Base-by-base conservation (phyloP, 192 early-diverging fungal species). In the Linnemannia schmuckeri region DNA sequence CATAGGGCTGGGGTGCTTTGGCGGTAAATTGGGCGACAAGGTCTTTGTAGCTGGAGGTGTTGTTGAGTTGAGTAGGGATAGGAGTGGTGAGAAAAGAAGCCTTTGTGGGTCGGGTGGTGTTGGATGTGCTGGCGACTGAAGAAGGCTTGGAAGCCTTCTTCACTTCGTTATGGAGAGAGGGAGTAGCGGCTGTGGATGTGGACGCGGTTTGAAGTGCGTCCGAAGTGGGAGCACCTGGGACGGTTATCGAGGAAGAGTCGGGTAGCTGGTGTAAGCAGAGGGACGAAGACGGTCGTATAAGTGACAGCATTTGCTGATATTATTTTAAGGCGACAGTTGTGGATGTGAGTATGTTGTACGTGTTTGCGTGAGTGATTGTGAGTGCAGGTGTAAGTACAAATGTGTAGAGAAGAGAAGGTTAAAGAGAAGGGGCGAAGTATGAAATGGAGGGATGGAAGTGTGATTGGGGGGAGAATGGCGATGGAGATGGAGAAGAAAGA, bases 21-120 rank as follows among this genome's bases (percentile, higher is more conserved):
- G 84, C 78, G 1, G 84, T 86, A 49, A 87, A 87, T 40, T 87
- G 85, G 37, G 85, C 85, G 63, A 87, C 85, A 22, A 87, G n/a
- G 15, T 76, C 85, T 41, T 87, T 87, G 73, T 87, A 87, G 63
- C 52, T 75, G n/a, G 76, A 12, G n/a, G 79, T 38, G 24, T 74
- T 83, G 54, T 74, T 83, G 15, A 76, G 44, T 10, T 75, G 76
- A n/a, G 81, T 75, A 52, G 79, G 44, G 4, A 46, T 70, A 35
- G 79, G n/a, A 18, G 79, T 38, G 41, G 79, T 61, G n/a, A 69
- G 74, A 71, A 77, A 61, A 66, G 27, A 30, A 55, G 75, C 20
- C 37, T 35, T 40, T n/a, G 37, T 66, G 37, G 49, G 18, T 37
- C 33, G 47, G 37, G 33, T 40, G 37, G 33, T 40, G 77, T 6